These are phyloP conservation scores for Guadua angustifolia DNA, from an alignment of 176 grass and related monocot species.

Conservation along the genomic window DNA sequence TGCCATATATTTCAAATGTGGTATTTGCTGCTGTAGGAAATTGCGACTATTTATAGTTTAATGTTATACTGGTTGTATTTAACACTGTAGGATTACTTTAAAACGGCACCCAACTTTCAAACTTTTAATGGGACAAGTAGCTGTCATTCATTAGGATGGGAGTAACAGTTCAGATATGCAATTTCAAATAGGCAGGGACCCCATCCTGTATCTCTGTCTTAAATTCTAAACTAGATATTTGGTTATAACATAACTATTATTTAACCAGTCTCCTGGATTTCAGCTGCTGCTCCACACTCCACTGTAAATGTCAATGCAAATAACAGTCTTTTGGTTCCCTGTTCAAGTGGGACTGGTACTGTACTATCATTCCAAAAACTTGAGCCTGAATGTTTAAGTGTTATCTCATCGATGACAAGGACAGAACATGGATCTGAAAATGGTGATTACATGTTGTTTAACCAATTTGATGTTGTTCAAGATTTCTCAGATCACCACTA, in stretches of 20 bases:
- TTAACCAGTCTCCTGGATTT: constrained; percentile 18
- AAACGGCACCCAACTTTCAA: background rate
- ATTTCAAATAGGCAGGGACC: background rate
- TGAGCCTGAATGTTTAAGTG: constrained; percentile 48
- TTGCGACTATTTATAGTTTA: background rate
- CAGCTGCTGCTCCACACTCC: constrained; percentile 38
- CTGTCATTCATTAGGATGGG: background rate
- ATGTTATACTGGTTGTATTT: background rate
- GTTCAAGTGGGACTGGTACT: constrained; percentile 47
- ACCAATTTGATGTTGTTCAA: constrained; percentile 67
- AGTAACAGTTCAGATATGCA: background rate
- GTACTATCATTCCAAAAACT: constrained; percentile 40
- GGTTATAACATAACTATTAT: background rate
- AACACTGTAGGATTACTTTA: background rate
- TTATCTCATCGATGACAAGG: constrained; percentile 4
- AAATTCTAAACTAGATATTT: background rate
- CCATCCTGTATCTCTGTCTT: constrained; percentile 22
- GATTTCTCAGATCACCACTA: constrained; percentile 76
- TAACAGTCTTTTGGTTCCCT: constrained; percentile 48
- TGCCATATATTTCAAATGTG: background rate
- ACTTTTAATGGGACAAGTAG: background rate
- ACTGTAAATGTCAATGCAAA: constrained; percentile 26
- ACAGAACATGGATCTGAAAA: constrained; percentile 45
- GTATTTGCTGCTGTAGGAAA: background rate
- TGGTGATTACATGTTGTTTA: constrained; percentile 46